Conservation (phyloP, 1,284 basidiomycete species). For the Uromyces viciae-fabae region DNA sequence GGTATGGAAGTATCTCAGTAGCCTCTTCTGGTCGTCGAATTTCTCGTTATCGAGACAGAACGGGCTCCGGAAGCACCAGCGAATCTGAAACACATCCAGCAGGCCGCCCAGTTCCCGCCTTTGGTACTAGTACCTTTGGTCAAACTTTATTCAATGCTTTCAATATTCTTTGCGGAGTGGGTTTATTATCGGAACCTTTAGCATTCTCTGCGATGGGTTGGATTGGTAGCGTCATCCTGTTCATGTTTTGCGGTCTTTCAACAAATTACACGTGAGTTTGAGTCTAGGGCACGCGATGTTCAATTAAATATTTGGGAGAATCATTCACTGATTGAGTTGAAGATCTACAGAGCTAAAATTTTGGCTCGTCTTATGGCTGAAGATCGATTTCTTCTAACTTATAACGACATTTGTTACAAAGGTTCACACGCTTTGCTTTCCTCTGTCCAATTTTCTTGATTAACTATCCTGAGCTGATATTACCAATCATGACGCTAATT, state of each 20-base stretch:
- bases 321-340: not conserved
- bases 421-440: not conserved
- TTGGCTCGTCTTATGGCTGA: slow-evolving; percentile 37
- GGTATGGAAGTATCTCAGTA: not conserved
- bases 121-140: slow-evolving; percentile 31
- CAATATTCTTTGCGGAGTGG: slow-evolving; percentile 32
- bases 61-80: not conserved
- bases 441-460: not conserved
- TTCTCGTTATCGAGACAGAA: slow-evolving; percentile 8
- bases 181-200: slow-evolving; percentile 37
- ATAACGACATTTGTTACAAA: slow-evolving; percentile 42
- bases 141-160: slow-evolving; percentile 39
- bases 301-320: not conserved
- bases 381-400: slow-evolving; percentile 31
- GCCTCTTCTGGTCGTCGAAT: not conserved
- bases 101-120: not conserved
- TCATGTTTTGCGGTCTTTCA: slow-evolving; percentile 30
- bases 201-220: slow-evolving; percentile 37
- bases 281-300: no score
- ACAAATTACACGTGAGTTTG: slow-evolving; percentile 36
- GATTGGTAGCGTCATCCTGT: slow-evolving; percentile 23
- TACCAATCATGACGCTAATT: no score
- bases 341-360: slow-evolving; percentile 18
- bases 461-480: not conserved
- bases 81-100: not conserved